A percentile compares a stretch with the other conserved stretches of the same genome.
These are phyloP conservation scores for Beauveria scarabaeidicola DNA, from an alignment of 2,329 filamentous ascomycete species.

Conservation along the genomic window DNA sequence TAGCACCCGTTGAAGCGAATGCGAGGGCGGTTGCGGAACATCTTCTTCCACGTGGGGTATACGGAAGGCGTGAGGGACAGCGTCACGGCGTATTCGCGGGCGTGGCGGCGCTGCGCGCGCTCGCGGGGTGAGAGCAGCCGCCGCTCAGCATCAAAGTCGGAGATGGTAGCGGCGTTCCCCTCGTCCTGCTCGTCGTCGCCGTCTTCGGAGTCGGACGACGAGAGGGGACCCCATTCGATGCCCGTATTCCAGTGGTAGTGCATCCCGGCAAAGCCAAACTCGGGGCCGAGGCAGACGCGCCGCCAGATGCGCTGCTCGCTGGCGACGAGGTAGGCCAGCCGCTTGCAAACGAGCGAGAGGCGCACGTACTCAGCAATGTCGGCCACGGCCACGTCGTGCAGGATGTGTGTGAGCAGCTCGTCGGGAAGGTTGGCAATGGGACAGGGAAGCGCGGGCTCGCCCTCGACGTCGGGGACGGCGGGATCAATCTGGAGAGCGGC, in stretches of 20 bases:
- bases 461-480: constrained; percentile 60
- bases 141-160: constrained; percentile 13
- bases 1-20: constrained; percentile 94
- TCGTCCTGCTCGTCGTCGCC: constrained; percentile 17
- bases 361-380: constrained; percentile 74
- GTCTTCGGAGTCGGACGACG: constrained; percentile 9
- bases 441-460: constrained; percentile 65
- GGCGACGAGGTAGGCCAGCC: constrained; percentile 73
- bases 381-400: constrained; percentile 59
- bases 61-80: constrained; percentile 32
- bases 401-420: constrained; percentile 75
- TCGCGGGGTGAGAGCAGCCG: constrained; percentile 22
- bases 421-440: constrained; percentile 70
- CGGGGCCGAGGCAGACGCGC: constrained; percentile 56
- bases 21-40: constrained; percentile 76
- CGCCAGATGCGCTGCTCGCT: constrained; percentile 86
- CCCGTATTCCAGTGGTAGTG: constrained; percentile 67
- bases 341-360: constrained; percentile 74
- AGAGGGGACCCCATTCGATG: constrained; percentile 45
- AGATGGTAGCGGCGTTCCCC: constrained; percentile 23
- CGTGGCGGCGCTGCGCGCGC: constrained; percentile 24
- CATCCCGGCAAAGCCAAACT: constrained; percentile 78
- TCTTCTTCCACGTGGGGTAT: constrained; percentile 51
- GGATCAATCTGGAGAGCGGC: constrained; percentile 59
- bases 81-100: constrained; percentile 28